phyloP scores from a whole-genome alignment of 306 rosid genomes.

The Gleditsia sinensis region DNA sequence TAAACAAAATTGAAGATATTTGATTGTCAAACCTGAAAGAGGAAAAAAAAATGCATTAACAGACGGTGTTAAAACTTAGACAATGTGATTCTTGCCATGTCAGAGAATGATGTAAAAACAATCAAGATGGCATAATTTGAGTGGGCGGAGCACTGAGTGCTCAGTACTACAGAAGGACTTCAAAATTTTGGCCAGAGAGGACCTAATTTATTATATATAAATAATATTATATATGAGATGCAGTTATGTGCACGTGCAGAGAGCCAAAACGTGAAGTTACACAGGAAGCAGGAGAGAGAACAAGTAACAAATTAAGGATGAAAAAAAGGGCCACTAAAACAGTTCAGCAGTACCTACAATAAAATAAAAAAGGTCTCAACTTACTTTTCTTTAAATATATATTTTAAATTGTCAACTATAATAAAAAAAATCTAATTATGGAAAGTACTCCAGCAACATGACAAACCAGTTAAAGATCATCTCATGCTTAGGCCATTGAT shows the following conservation, averaged over 20 bases:
- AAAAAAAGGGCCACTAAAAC: not conserved
- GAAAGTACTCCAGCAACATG: conserved; percentile 9
- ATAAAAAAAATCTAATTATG: not conserved
- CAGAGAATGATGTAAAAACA: not conserved
- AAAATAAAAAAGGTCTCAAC: conserved; percentile 4
- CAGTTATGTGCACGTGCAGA: not conserved
- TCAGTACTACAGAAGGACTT: not conserved
- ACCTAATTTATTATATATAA: conserved; percentile 1
- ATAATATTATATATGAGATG: not conserved
- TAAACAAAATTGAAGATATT: no score
- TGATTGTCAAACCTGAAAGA: no score
- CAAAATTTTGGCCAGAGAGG: not conserved
- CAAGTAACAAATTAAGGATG: not conserved
- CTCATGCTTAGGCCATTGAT: not conserved
- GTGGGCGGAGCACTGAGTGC: not conserved
- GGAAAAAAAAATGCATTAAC: no score
- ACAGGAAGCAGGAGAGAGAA: not conserved
- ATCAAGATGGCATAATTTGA: not conserved
- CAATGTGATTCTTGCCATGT: no score
- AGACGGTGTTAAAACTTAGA: no score
- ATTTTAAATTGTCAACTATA: conserved; percentile 10
- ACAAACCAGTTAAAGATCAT: not conserved
- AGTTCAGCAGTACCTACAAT: not conserved
- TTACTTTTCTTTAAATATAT: not conserved
- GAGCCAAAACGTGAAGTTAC: conserved; percentile 8